phyloP scores from a whole-genome alignment of 176 grass and related monocot genomes.

The Musa troglodytarum region DNA sequence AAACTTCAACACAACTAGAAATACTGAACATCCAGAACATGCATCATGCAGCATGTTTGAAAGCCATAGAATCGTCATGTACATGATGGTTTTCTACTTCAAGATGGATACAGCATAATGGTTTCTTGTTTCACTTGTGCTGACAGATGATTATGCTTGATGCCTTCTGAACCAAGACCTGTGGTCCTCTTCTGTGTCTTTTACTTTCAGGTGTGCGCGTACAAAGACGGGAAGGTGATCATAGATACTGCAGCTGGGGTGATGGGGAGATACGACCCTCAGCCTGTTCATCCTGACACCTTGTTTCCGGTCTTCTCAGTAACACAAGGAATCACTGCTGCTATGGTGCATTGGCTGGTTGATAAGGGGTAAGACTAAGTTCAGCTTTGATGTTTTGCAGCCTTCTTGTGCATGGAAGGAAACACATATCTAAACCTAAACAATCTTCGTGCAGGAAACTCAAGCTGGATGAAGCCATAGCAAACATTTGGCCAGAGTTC shows the following conservation, averaged over 20 bases:
- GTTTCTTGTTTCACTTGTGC: no score
- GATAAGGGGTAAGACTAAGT: slow-evolving; percentile 57
- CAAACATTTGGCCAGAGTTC: slow-evolving; percentile 88
- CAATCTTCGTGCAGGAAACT: slow-evolving; percentile 55
- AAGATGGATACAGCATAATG: no score
- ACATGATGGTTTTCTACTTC: no score
- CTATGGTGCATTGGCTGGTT: slow-evolving; percentile 89
- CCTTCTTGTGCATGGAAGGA: no score
- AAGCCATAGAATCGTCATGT: no score
- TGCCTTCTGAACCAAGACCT: no score
- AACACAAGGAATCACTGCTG: slow-evolving; percentile 93
- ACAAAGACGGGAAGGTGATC: slow-evolving; percentile 96
- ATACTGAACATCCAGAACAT: no score
- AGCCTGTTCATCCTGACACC: slow-evolving; percentile 85
- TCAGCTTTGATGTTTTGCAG: not conserved
- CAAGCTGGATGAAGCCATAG: slow-evolving; percentile 73
- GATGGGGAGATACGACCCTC: slow-evolving; percentile 84
- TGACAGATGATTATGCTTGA: no score
- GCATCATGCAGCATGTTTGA: no score
- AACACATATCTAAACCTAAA: not conserved
- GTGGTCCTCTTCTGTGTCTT: not conserved
- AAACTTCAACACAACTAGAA: no score
- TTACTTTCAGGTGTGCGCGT: slow-evolving; percentile 65
- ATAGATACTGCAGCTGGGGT: slow-evolving; percentile 91
- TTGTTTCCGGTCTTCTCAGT: slow-evolving; percentile 97